Percentiles rank a stretch among this genome's conserved stretches.
These are phyloP conservation scores for Arachis hypogaea DNA, from an alignment of 306 rosid species.

Conservation along the genomic window DNA sequence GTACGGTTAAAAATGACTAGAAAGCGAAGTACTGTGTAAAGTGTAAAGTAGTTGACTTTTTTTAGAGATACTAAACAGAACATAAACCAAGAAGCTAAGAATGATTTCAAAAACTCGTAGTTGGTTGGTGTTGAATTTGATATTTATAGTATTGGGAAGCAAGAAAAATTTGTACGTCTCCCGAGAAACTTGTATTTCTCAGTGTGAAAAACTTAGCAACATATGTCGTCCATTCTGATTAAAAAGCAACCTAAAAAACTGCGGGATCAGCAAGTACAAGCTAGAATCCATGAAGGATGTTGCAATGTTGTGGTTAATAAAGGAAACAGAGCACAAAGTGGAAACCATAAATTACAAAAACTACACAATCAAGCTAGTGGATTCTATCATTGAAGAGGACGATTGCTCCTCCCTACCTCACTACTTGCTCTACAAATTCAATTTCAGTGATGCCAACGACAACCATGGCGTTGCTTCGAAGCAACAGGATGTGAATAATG, in stretches of 20 bases:
- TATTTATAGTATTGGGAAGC: too few species aligned
- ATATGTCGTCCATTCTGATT: slow-evolving; percentile 40
- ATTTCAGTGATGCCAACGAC: background rate
- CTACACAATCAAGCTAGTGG: slow-evolving; percentile 37
- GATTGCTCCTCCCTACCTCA: slow-evolving; percentile 36
- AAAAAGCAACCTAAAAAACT: background rate
- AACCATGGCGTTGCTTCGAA: too few species aligned
- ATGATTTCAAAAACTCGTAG: too few species aligned
- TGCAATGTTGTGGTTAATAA: background rate
- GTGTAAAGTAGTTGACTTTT: too few species aligned
- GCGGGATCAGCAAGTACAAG: background rate
- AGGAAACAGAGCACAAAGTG: slow-evolving; percentile 13
- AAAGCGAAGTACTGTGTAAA: too few species aligned
- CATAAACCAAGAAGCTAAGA: too few species aligned
- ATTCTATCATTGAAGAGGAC: background rate
- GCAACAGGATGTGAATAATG: too few species aligned
- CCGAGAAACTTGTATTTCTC: background rate
- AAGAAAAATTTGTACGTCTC: too few species aligned
- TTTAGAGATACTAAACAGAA: too few species aligned
- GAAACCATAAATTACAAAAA: slow-evolving; percentile 35
- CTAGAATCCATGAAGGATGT: slow-evolving; percentile 34
- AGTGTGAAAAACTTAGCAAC: slow-evolving; percentile 35
- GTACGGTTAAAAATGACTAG: too few species aligned
- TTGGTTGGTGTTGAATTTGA: background rate
- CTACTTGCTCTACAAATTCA: background rate